Evolutionary conservation across 2,329 filamentous ascomycete genomes (phyloP), one percentile per base, ranked within the genome.

Genomic region (Arthrobotrys pseudoclavata): DNA sequence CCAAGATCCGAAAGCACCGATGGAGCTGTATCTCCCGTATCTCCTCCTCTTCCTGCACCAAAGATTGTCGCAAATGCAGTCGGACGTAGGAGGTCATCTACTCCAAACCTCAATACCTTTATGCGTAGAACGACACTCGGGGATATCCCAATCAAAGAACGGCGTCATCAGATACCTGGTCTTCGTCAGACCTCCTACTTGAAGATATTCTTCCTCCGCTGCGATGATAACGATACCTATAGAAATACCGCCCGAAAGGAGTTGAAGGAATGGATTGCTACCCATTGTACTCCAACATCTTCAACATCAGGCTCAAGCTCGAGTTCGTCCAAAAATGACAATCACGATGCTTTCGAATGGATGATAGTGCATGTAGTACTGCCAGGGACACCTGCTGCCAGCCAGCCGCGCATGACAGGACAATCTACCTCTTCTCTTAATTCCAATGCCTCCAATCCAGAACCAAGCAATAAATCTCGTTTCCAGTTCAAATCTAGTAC

Each of bases 261-360:
- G 80, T 87, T 99, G 40, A 89, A 92, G 62, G 94, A 98, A 80
- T 99, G 96, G 96, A 89, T 98, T 81, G 96, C 96, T 84, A 86
- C 88, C 5, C 88, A 96, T 79, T 90, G 91, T 0, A 85, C 88
- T 0, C 86, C 89, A 1, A 85, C 88, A 71, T 86, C 85, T 74
- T 87, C 86, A 64, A 88, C 89, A 5, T 75, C 63, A 29, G 77
- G 80, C 20, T 80, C 80, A 22, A 82, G 83, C 71, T 81, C 81
- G 29, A 83, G 85, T 31, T 83, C 85, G 20, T 92, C 87, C 81
- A 90, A 89, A 20, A 91, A 94, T 82, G 95, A 97, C 82, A 96
- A 96, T 79, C 96, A 99, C 82, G 95, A 99, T 85, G 95, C 96
- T 0, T 97, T 92, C 81, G 96, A 99, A 84, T 98, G 94, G 92